Percentiles rank a stretch among this genome's conserved stretches.
These are phyloP conservation scores for Deinandra increscens DNA, from an alignment of 129 eudicot genomes.

Conservation along the genomic window DNA sequence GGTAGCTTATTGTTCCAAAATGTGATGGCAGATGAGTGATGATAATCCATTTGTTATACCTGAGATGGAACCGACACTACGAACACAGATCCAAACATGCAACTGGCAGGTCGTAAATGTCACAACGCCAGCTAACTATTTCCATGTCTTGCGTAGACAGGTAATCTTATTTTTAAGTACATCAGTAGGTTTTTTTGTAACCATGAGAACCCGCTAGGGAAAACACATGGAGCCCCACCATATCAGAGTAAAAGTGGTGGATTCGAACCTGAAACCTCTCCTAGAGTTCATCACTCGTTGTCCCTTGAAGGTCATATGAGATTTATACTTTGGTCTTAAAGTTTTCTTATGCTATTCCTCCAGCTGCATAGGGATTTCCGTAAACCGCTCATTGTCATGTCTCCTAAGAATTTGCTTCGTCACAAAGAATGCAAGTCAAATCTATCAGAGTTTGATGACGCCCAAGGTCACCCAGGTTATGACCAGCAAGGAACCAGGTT, in stretches of 20 bases:
- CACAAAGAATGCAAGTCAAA: slow-evolving; percentile 95
- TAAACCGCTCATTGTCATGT: slow-evolving; percentile 92
- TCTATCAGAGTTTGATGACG: slow-evolving; percentile 90
- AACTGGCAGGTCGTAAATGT: slow-evolving; percentile 99
- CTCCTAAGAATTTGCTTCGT: slow-evolving; percentile 95
- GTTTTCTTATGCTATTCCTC: slow-evolving; percentile 5
- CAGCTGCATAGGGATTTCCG: slow-evolving; percentile 96
- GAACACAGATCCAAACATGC: slow-evolving; percentile 90
- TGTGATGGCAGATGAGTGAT: slow-evolving; percentile 77
- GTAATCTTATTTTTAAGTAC: slow-evolving; percentile 34
- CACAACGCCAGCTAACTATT: slow-evolving; percentile 95
- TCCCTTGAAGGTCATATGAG: neutral
- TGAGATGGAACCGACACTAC: slow-evolving; percentile 89
- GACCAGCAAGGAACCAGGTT: slow-evolving; percentile 96
- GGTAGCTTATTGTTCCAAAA: neutral
- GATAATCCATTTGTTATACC: slow-evolving; percentile 82
- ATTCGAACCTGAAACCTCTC: too few relatives aligned
- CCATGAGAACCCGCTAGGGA: neutral
- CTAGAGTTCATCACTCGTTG: neutral
- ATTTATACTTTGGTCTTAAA: slow-evolving; percentile 2
- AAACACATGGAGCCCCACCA: neutral
- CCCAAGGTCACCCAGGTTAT: slow-evolving; percentile 87
- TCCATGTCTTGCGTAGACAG: slow-evolving; percentile 95
- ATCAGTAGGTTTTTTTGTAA: neutral
- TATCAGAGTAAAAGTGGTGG: too few relatives aligned